Evolutionary conservation across 208 protist species (phyloP).

Genomic region (Trypanosoma brucei): DNA sequence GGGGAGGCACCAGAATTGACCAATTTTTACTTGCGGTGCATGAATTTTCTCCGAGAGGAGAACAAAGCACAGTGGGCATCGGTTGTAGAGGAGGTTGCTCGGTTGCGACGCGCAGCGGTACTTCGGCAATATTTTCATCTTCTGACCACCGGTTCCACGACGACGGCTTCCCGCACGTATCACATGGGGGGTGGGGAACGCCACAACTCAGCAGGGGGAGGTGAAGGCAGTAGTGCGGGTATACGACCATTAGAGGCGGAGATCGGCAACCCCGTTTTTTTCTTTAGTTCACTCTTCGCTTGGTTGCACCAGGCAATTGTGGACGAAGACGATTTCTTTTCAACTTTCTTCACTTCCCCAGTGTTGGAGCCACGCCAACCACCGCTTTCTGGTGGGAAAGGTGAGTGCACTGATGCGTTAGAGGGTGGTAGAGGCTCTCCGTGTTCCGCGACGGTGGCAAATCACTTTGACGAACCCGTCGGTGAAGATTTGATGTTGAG

Average conservation of each 20-base stretch:
- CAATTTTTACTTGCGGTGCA: slow-evolving; percentile 62
- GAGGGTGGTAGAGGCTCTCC: too few species aligned
- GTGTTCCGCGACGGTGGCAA: too few species aligned
- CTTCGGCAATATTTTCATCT: slow-evolving; percentile 84
- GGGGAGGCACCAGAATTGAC: slow-evolving; percentile 65
- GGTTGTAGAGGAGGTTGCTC: slow-evolving; percentile 69
- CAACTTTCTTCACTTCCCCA: slow-evolving; percentile 30
- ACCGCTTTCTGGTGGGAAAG: too few species aligned
- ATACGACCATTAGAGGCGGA: slow-evolving; percentile 73
- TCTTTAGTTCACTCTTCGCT: slow-evolving; percentile 80
- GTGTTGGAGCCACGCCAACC: background rate
- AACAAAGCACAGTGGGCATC: slow-evolving; percentile 46
- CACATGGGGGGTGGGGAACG: slow-evolving; percentile 15
- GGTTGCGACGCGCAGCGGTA: slow-evolving; percentile 60
- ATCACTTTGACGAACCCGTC: too few species aligned
- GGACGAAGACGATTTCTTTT: slow-evolving; percentile 74
- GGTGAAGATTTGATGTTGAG: slow-evolving; percentile 2
- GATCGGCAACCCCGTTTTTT: slow-evolving; percentile 72
- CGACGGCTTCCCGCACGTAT: slow-evolving; percentile 49
- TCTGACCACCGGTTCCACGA: slow-evolving; percentile 65
- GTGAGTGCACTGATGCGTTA: too few species aligned
- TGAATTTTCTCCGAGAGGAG: slow-evolving; percentile 57
- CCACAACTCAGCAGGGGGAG: background rate
- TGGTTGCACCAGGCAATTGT: slow-evolving; percentile 84
- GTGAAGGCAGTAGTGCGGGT: slow-evolving; percentile 18